Conservation (phyloP, 1,284 basidiomycete genomes). For the Naganishia albida region DNA sequence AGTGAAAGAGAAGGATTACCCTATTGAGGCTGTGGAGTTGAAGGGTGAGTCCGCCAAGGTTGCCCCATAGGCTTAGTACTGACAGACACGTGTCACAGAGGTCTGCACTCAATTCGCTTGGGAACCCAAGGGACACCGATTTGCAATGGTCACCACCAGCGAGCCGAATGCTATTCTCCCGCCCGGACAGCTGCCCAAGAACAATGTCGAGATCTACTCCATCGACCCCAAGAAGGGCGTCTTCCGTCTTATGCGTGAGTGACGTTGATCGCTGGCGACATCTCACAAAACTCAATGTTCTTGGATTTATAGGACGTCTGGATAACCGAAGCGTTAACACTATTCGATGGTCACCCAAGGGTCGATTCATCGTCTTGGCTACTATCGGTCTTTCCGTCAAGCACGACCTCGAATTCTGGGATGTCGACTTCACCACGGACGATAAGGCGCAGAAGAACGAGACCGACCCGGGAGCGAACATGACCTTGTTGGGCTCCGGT, state of each 20-base stretch:
- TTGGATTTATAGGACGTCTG: conserved; percentile 65
- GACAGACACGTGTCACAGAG: conserved; percentile 60
- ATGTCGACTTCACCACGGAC: conserved; percentile 85
- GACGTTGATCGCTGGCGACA: conserved; percentile 5
- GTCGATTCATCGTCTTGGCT: conserved; percentile 91
- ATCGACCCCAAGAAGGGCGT: conserved; percentile 95
- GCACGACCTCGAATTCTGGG: conserved; percentile 99
- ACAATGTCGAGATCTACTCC: conserved; percentile 95
- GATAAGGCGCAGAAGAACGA: conserved; percentile 64
- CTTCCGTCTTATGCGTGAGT: conserved; percentile 79
- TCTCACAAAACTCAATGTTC: conserved; percentile 38
- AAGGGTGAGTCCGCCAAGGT: conserved; percentile 65
- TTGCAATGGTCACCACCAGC: conserved; percentile 90
- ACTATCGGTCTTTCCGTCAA: conserved; percentile 93
- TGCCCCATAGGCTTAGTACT: background rate
- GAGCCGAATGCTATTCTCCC: conserved; percentile 91
- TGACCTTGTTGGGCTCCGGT: conserved; percentile 77
- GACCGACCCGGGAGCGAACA: conserved; percentile 77
- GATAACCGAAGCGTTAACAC: conserved; percentile 88
- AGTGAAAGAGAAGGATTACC: conserved; percentile 95
- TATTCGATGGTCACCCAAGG: conserved; percentile 95
- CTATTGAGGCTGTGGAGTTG: conserved; percentile 95
- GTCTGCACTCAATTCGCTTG: conserved; percentile 96
- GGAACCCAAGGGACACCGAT: conserved; percentile 96
- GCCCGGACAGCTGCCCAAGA: conserved; percentile 90